These are phyloP conservation scores for Tolypocladium album DNA, from an alignment of 2,329 filamentous ascomycete genomes.

Conservation along the genomic window DNA sequence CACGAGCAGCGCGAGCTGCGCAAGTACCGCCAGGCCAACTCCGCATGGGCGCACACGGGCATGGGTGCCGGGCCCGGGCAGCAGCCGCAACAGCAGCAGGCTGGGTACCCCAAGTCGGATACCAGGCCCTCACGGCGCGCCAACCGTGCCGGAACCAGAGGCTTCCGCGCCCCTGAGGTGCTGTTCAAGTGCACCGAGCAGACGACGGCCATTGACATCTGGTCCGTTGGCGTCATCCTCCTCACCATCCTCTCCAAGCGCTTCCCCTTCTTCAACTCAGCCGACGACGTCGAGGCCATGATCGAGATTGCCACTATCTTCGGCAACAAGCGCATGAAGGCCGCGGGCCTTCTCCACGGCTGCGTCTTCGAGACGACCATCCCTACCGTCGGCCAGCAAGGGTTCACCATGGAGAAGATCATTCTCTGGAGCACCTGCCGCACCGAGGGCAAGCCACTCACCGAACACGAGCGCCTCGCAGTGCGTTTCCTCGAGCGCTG, in stretches of 20 bases:
- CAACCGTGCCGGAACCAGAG: constrained; percentile 88
- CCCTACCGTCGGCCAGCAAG: constrained; percentile 75
- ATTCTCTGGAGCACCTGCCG: constrained; percentile 89
- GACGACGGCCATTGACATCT: constrained; percentile 88
- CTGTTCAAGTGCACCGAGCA: constrained; percentile 95
- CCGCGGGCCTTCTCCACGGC: constrained; percentile 73
- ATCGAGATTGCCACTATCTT: constrained; percentile 97
- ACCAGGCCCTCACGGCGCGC: constrained; percentile 78
- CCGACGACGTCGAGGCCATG: constrained; percentile 96
- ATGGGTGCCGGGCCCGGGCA: constrained; percentile 4
- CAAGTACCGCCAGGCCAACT: constrained; percentile 45
- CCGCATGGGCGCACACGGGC: constrained; percentile 37
- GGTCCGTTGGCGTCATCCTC: constrained; percentile 94
- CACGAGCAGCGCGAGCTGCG: constrained; percentile 53
- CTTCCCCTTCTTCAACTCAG: constrained; percentile 97
- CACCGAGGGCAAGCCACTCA: constrained; percentile 46
- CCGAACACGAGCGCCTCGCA: constrained; percentile 59
- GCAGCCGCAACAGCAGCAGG: constrained; percentile 34
- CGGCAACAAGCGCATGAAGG: constrained; percentile 73
- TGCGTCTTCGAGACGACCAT: constrained; percentile 89
- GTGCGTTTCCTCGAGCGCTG: constrained; percentile 61
- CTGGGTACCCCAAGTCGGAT: constrained; percentile 81
- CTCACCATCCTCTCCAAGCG: constrained; percentile 86
- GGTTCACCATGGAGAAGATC: constrained; percentile 86
- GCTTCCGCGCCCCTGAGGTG: constrained; percentile 93